Conservation (phyloP, 2,329 filamentous ascomycete species). For the Hypoxylon sp. region DNA sequence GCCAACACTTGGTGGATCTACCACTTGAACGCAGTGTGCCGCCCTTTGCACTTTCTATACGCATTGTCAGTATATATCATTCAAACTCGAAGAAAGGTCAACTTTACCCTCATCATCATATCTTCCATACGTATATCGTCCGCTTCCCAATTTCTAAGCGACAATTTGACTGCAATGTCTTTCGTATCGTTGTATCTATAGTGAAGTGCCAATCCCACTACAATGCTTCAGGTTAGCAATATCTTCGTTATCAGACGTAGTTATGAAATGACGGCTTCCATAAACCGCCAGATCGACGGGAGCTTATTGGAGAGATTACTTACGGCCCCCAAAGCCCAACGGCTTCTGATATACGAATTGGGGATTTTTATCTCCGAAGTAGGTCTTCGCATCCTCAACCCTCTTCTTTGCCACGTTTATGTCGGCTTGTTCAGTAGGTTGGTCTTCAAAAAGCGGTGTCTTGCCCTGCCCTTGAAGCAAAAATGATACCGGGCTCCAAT, state of each 20-base stretch:
- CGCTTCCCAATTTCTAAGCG: conserved; percentile 1
- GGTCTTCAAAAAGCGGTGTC: neutral
- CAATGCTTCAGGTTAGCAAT: conserved; percentile 5
- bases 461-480: neutral
- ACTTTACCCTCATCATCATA: conserved; percentile 16
- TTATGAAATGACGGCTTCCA: neutral
- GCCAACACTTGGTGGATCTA: conserved; percentile 4
- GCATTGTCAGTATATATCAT: conserved; percentile 3
- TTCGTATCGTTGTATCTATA: conserved; percentile 6
- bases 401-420: neutral
- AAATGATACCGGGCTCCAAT: neutral
- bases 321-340: conserved; percentile 34
- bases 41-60: conserved; percentile 25
- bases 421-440: neutral
- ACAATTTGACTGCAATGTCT: conserved; percentile 31
- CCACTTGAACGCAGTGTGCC: conserved; percentile 29
- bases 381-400: neutral
- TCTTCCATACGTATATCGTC: conserved; percentile 22
- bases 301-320: neutral
- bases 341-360: conserved; percentile 15
- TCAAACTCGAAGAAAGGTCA: neutral
- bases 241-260: neutral
- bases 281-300: no score
- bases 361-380: neutral
- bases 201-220: conserved; percentile 37